A percentile compares a stretch with the other conserved stretches of the same genome.
These are phyloP conservation scores for Albugo laibachii DNA, from an alignment of 352 stramenopile genomes.

Conservation along the genomic window DNA sequence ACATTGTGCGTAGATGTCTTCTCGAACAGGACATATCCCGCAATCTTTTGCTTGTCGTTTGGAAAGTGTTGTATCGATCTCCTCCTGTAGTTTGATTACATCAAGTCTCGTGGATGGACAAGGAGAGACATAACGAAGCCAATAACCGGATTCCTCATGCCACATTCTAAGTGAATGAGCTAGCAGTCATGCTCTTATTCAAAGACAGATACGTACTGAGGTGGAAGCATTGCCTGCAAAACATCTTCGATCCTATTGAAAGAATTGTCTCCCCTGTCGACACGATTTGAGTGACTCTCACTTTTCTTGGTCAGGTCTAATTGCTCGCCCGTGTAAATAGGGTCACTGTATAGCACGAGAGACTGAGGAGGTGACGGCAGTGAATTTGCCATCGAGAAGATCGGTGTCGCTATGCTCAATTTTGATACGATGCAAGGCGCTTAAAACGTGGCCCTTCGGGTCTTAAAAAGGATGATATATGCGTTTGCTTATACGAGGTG, in stretches of 20 bases:
- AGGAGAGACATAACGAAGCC: slow-evolving; percentile 83
- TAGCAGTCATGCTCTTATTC: neutral
- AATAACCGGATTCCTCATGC: slow-evolving; percentile 68
- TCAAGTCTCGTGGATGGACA: slow-evolving; percentile 83
- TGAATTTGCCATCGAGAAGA: too few relatives aligned
- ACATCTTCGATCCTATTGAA: slow-evolving; percentile 55
- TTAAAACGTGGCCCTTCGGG: too few relatives aligned
- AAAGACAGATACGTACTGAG: slow-evolving; percentile 20
- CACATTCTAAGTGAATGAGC: slow-evolving; percentile 29
- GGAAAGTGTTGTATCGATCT: slow-evolving; percentile 77
- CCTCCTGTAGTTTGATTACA: slow-evolving; percentile 82
- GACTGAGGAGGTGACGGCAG: slow-evolving; percentile 52
- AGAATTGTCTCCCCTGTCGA: slow-evolving; percentile 10
- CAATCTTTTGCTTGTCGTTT: slow-evolving; percentile 81
- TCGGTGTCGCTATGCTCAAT: too few relatives aligned
- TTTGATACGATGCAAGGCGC: too few relatives aligned
- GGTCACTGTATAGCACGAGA: slow-evolving; percentile 75
- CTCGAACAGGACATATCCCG: slow-evolving; percentile 84
- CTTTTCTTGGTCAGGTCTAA: slow-evolving; percentile 32
- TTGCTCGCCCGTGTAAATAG: slow-evolving; percentile 79
- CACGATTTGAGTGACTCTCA: slow-evolving; percentile 6
- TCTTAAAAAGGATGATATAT: too few relatives aligned
- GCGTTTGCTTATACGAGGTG: too few relatives aligned
- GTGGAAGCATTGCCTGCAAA: slow-evolving; percentile 49
- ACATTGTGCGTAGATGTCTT: slow-evolving; percentile 85